phyloP scores from a whole-genome alignment of 1,139 yeast genomes.

The Ashbya aceris region DNA sequence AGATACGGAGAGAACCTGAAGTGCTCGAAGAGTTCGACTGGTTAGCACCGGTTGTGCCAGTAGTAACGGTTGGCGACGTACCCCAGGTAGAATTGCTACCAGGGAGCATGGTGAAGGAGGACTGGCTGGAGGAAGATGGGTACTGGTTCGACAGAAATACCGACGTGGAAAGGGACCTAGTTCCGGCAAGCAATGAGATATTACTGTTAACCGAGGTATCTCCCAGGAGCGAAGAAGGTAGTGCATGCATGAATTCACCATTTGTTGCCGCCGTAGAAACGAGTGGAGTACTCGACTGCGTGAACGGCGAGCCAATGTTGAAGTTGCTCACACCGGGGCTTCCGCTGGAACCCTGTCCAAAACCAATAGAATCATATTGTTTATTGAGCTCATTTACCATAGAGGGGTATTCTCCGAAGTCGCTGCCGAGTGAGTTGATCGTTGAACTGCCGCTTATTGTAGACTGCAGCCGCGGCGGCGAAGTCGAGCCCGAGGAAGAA shows the following conservation, averaged over 20 bases:
- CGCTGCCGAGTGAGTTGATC: conserved; percentile 11
- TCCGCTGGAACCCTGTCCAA: conserved; percentile 7
- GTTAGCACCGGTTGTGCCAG: not conserved
- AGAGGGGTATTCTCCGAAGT: conserved; percentile 11
- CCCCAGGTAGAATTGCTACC: conserved; percentile 1
- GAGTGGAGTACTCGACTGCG: conserved; percentile 1
- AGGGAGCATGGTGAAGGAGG: conserved; percentile 1
- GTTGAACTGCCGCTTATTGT: conserved; percentile 14
- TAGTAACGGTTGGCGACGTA: conserved; percentile 6
- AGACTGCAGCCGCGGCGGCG: conserved; percentile 13
- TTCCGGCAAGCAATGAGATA: not conserved
- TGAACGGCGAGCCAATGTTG: conserved; percentile 2
- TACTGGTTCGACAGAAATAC: not conserved
- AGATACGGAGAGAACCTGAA: conserved; percentile 24
- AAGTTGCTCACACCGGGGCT: conserved; percentile 6
- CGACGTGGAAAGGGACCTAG: conserved; percentile 1
- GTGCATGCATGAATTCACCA: conserved; percentile 7
- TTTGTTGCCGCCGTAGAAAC: conserved; percentile 3
- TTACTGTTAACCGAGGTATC: conserved; percentile 1
- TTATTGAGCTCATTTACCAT: conserved; percentile 10
- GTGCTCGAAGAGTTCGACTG: conserved; percentile 14
- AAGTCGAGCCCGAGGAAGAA: conserved; percentile 16
- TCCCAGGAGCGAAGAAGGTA: conserved; percentile 8
- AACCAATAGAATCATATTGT: conserved; percentile 7
- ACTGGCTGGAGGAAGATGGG: conserved; percentile 4